These are phyloP conservation scores for Hemileia vastatrix DNA, from an alignment of 1,284 basidiomycete genomes.

Conservation along the genomic window DNA sequence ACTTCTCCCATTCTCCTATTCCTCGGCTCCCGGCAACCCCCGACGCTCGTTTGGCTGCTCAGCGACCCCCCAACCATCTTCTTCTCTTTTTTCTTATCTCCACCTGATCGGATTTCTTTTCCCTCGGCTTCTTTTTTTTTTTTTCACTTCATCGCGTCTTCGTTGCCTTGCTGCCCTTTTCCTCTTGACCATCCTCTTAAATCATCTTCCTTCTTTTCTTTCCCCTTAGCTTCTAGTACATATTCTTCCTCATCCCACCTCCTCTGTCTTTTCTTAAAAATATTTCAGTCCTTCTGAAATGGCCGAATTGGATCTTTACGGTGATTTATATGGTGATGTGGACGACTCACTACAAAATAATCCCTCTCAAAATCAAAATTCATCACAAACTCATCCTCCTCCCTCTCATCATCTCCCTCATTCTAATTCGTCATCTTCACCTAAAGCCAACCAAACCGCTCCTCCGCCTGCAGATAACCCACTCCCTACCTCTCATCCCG, in stretches of 20 bases:
- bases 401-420: not conserved
- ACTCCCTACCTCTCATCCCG: too few relatives aligned
- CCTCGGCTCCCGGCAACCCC: too few relatives aligned
- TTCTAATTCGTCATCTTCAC: not conserved
- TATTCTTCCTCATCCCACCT: not conserved
- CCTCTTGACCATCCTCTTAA: not conserved
- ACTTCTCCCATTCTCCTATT: too few relatives aligned
- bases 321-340: constrained; percentile 21
- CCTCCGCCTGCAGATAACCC: not conserved
- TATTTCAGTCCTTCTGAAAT: not conserved
- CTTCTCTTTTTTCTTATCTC: too few relatives aligned
- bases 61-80: too few relatives aligned
- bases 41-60: too few relatives aligned
- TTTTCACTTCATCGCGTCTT: not conserved
- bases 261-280: not conserved
- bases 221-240: not conserved
- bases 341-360: constrained; percentile 9
- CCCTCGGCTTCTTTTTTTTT: not conserved
- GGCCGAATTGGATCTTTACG: constrained; percentile 23
- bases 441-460: not conserved
- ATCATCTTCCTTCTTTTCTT: not conserved
- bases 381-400: not conserved
- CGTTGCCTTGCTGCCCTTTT: not conserved
- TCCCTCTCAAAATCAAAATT: not conserved
- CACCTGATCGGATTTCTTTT: too few relatives aligned